A percentile compares a stretch with the other conserved stretches of the same genome.
These are phyloP conservation scores for Phytophthora ohioensis DNA, from an alignment of 352 stramenopile genomes.

Conservation along the genomic window DNA sequence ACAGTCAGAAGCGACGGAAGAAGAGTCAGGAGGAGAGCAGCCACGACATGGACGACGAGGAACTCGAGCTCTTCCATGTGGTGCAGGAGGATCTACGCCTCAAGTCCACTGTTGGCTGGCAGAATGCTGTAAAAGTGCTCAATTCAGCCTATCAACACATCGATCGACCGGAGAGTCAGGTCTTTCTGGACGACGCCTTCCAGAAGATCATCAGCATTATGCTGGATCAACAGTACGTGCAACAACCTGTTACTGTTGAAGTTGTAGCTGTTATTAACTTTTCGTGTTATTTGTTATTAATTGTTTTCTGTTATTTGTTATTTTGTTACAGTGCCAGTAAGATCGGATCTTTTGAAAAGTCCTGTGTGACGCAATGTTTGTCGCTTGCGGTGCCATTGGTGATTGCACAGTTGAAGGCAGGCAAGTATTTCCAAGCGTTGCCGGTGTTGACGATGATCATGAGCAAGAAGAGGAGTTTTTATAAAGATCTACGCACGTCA, in stretches of 20 bases:
- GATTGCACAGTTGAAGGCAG: slow-evolving; percentile 76
- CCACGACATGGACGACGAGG: slow-evolving; percentile 81
- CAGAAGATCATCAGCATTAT: slow-evolving; percentile 89
- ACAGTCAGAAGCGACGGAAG: slow-evolving; percentile 75
- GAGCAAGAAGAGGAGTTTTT: slow-evolving; percentile 92
- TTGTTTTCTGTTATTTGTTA: slow-evolving; percentile 3
- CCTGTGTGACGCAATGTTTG: slow-evolving; percentile 84
- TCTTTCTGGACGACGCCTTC: slow-evolving; percentile 83
- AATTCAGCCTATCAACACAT: slow-evolving; percentile 77
- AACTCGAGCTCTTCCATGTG: slow-evolving; percentile 84
- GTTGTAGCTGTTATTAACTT: not conserved
- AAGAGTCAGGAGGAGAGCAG: slow-evolving; percentile 59
- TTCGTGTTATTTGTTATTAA: slow-evolving; percentile 6
- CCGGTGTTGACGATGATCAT: slow-evolving; percentile 85
- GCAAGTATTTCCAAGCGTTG: slow-evolving; percentile 69
- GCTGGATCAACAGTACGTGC: slow-evolving; percentile 89
- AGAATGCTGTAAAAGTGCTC: slow-evolving; percentile 90
- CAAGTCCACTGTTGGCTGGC: slow-evolving; percentile 91
- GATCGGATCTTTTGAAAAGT: slow-evolving; percentile 88
- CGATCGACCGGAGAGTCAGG: slow-evolving; percentile 75
- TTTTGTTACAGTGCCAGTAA: slow-evolving; percentile 74
- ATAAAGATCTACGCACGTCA: slow-evolving; percentile 88
- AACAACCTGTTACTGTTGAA: not conserved
- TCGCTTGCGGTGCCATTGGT: slow-evolving; percentile 72
- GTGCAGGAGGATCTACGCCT: slow-evolving; percentile 87